A percentile compares a stretch with the other conserved stretches of the same genome.
Evolutionary conservation across 176 grass and related monocot species (phyloP).

Genomic region (Chrysopogon serrulatus): DNA sequence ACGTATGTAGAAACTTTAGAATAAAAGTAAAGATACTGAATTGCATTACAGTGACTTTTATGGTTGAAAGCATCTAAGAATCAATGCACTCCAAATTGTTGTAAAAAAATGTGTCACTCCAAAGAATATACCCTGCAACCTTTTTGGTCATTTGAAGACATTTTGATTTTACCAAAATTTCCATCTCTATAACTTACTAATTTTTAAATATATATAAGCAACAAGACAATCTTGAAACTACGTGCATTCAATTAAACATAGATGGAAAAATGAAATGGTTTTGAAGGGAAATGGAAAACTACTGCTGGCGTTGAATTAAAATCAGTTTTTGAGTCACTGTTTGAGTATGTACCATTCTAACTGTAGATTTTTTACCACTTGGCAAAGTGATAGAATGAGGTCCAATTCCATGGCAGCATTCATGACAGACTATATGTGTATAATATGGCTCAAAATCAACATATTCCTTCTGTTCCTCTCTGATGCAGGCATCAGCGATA

Average conservation of each 20-base stretch:
- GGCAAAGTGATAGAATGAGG: constrained; percentile 92
- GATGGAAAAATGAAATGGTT: background rate
- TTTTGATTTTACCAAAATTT: background rate
- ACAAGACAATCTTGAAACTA: background rate
- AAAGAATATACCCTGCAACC: background rate
- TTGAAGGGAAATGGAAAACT: background rate
- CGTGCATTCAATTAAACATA: background rate
- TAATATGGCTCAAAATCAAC: constrained; percentile 92
- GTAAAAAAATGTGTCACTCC: no score
- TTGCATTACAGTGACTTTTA: background rate
- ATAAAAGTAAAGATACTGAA: background rate
- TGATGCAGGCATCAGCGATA: constrained; percentile 85
- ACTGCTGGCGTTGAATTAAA: background rate
- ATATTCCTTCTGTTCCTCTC: constrained; percentile 70
- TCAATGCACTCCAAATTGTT: no score
- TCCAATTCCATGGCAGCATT: constrained; percentile 98
- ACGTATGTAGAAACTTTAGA: background rate
- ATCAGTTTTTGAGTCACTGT: background rate
- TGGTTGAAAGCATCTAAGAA: background rate
- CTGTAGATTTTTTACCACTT: constrained; percentile 80
- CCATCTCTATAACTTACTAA: background rate
- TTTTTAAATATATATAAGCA: background rate
- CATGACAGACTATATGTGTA: constrained; percentile 94
- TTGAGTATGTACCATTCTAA: constrained; percentile 64
- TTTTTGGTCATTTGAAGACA: background rate